A percentile compares a stretch with the other conserved stretches of the same genome.
These are phyloP conservation scores for Yamadazyma dushanensis DNA, from an alignment of 1,139 yeast species.

Conservation along the genomic window DNA sequence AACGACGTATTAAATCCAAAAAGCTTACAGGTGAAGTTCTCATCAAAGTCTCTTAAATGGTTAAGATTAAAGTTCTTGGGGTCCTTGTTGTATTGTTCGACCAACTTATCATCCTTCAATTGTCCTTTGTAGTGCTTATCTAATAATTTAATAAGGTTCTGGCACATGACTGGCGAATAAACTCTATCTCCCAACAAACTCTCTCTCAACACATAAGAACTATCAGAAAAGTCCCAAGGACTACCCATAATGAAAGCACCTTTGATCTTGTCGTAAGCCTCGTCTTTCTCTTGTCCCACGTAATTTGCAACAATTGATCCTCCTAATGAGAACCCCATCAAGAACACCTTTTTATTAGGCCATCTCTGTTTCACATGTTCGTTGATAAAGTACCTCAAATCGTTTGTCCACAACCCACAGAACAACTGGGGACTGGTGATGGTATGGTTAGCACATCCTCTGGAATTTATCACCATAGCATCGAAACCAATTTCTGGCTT, in stretches of 20 bases:
- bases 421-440: constrained; percentile 59
- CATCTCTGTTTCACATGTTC: constrained; percentile 45
- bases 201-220: constrained; percentile 43
- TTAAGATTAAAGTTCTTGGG: constrained; percentile 35
- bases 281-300: constrained; percentile 51
- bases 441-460: constrained; percentile 63
- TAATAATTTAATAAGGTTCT: constrained; percentile 45
- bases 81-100: constrained; percentile 30
- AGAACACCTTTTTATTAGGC: constrained; percentile 52
- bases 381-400: constrained; percentile 51
- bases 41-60: constrained; percentile 48
- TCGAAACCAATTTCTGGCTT: constrained; percentile 41
- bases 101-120: constrained; percentile 24
- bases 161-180: constrained; percentile 56
- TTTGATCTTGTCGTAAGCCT: constrained; percentile 37
- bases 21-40: constrained; percentile 51
- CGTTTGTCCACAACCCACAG: constrained; percentile 65
- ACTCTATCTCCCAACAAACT: constrained; percentile 45
- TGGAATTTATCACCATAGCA: constrained; percentile 54
- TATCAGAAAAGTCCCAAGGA: constrained; percentile 59
- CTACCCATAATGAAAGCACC: constrained; percentile 52
- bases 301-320: constrained; percentile 57
- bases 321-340: constrained; percentile 59
- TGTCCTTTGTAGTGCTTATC: constrained; percentile 42
- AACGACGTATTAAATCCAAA: constrained; percentile 54